Evolutionary conservation across 352 stramenopile genomes (phyloP), one percentile per base, ranked within the genome.

Genomic region (Globisporangium mamillatum): DNA sequence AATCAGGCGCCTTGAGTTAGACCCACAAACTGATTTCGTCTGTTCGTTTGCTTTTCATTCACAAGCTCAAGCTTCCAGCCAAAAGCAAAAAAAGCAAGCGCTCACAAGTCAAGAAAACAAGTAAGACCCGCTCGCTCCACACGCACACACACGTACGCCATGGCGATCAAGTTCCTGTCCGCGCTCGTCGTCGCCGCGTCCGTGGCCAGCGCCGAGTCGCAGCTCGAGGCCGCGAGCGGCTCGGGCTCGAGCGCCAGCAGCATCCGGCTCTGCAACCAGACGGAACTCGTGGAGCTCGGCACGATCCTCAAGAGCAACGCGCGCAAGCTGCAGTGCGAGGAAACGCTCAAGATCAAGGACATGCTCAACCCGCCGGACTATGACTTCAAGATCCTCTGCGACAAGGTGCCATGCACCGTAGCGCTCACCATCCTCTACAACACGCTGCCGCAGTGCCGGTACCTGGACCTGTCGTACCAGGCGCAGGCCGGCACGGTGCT

Each of bases 341-440:
- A 54, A 63, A 56, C 64, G 38, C 70, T 90, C 27, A 75, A 76
- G 3, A 79, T 84, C 20, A 78, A 75, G 63, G 77, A 91, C 63
- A 76, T 91, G 67, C 58, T 89, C 48, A 77, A 60, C n/a, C 65
- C 65, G 57, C 57, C 59, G 20, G 75, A 68, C 3, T 63, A 53
- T 1, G 57, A 88, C 52, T 75, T 72, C 22, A 73, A 65, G 38
- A 54, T 75, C 10, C 77, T 92, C 14, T 90, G 82, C 63, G 74
- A 74, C 34, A 72, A 75, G 22, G 36, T 74, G 24, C 72, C 80
- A 12, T 93, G 85, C 66, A 81, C 56, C 24, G 70, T 72, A 1
- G 81, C 82, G 65, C 78, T 91, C n/a, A 70, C 86, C 65, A 61
- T 75, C 36, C 73, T 93, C 24, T 91, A 92, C 77, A 77, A 76